A percentile compares a stretch with the other conserved stretches of the same genome.
Evolutionary conservation across 169 alveolate species (phyloP).

Genomic region (Ichthyophthirius multifiliis): DNA sequence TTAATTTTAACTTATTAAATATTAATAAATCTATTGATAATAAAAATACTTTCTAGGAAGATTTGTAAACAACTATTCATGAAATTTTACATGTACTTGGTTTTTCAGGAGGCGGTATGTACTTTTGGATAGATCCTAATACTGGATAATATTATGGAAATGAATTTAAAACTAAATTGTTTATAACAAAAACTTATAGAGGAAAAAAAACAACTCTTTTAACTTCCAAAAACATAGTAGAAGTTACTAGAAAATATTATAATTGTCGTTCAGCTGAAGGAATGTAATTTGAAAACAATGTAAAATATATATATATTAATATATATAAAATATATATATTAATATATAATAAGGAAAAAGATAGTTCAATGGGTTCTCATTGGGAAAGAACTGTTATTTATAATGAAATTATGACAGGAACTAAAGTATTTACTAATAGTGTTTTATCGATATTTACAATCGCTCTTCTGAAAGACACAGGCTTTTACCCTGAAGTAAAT

Average conservation of each 20-base stretch:
- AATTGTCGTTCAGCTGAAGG: conserved; percentile 41
- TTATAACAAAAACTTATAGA: not conserved
- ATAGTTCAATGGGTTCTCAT: conserved; percentile 50
- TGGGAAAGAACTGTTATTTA: conserved; percentile 49
- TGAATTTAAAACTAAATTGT: not conserved
- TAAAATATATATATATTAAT: no score
- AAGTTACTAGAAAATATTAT: conserved; percentile 33
- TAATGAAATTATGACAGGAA: conserved; percentile 58
- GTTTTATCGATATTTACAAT: conserved; percentile 32
- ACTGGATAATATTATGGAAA: not conserved
- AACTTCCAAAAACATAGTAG: conserved; percentile 32
- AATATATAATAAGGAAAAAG: conserved; percentile 34
- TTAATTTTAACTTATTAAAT: not conserved
- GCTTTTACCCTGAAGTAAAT: conserved; percentile 39
- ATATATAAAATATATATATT: no score
- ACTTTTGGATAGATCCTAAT: not conserved
- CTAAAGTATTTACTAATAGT: not conserved
- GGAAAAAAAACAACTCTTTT: not conserved
- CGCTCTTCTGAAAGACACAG: conserved; percentile 49
- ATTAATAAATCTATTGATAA: not conserved
- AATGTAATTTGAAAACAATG: conserved; percentile 44
- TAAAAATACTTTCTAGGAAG: not conserved
- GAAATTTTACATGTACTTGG: not conserved
- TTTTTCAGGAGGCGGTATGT: not conserved
- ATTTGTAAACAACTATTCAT: not conserved